Conservation (phyloP, 148 eudicot species). For the Amaranthus cruentus region DNA sequence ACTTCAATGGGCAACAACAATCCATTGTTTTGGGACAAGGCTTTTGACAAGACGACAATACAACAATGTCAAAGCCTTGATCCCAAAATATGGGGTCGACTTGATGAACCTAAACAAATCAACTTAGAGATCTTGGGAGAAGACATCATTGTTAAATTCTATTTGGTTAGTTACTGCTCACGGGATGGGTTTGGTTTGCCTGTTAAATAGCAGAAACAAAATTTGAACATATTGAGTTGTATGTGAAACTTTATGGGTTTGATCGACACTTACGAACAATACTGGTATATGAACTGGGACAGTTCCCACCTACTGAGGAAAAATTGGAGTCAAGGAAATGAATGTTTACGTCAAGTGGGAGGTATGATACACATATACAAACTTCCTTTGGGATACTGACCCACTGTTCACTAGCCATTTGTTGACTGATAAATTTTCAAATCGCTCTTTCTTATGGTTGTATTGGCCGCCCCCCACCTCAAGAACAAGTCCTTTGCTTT, state of each 20-base stretch:
- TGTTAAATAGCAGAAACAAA: not conserved
- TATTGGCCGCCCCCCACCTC: too few species aligned
- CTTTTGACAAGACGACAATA: too few species aligned
- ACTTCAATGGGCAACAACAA: too few species aligned
- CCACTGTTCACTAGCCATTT: not conserved
- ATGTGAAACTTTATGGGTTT: not conserved
- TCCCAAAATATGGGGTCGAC: too few species aligned
- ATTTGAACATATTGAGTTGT: not conserved
- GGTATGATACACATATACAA: not conserved
- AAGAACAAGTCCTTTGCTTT: too few species aligned
- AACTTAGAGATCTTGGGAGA: too few species aligned
- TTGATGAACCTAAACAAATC: too few species aligned
- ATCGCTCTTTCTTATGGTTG: not conserved
- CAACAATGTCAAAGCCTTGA: too few species aligned
- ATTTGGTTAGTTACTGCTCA: not conserved
- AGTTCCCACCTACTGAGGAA: not conserved
- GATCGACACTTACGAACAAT: not conserved
- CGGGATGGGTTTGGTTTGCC: not conserved
- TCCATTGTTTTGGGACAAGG: too few species aligned
- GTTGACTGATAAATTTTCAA: not conserved
- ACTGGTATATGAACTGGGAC: too few species aligned
- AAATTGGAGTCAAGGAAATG: not conserved
- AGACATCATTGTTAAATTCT: too few species aligned
- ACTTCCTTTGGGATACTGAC: not conserved
- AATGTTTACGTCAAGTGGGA: not conserved